A percentile compares a stretch with the other conserved stretches of the same genome.
Conservation (phyloP, 1,284 basidiomycete species). For the Pterula multifida region DNA sequence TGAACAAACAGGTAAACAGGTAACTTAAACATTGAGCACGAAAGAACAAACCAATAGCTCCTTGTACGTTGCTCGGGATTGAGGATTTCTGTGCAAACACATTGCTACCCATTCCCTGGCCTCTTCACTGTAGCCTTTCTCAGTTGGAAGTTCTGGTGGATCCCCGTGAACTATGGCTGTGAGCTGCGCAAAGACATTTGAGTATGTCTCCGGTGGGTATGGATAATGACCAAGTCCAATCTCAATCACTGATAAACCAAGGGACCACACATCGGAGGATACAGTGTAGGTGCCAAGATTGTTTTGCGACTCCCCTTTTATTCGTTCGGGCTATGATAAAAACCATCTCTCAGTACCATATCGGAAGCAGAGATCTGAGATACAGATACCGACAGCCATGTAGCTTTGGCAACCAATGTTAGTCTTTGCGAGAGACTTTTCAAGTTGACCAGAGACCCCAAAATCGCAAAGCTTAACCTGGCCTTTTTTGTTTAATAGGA, state of each 20-base stretch:
- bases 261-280: slow-evolving; percentile 95
- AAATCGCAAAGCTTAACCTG: slow-evolving; percentile 96
- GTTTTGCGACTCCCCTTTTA: slow-evolving; percentile 87
- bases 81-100: slow-evolving; percentile 72
- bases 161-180: slow-evolving; percentile 94
- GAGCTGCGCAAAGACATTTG: slow-evolving; percentile 93
- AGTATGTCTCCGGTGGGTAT: slow-evolving; percentile 97
- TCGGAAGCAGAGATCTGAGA: slow-evolving; percentile 22
- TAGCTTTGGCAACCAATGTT: slow-evolving; percentile 99
- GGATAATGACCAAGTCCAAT: slow-evolving; percentile 89
- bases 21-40: background rate
- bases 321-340: slow-evolving; percentile 72
- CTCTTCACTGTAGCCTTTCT: slow-evolving; percentile 22
- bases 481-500: slow-evolving; percentile 83
- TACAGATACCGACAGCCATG: slow-evolving; percentile 65
- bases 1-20: slow-evolving; percentile 11
- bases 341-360: slow-evolving; percentile 5
- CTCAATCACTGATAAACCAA: slow-evolving; percentile 94
- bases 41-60: slow-evolving; percentile 54
- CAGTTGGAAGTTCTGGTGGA: slow-evolving; percentile 70
- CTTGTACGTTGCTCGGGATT: slow-evolving; percentile 72
- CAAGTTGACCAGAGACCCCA: slow-evolving; percentile 94
- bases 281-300: slow-evolving; percentile 88
- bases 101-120: slow-evolving; percentile 48
- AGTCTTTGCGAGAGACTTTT: slow-evolving; percentile 93